Evolutionary conservation across 768 basidiomycete species (phyloP).

Genomic region (Boletus rex-veris): DNA sequence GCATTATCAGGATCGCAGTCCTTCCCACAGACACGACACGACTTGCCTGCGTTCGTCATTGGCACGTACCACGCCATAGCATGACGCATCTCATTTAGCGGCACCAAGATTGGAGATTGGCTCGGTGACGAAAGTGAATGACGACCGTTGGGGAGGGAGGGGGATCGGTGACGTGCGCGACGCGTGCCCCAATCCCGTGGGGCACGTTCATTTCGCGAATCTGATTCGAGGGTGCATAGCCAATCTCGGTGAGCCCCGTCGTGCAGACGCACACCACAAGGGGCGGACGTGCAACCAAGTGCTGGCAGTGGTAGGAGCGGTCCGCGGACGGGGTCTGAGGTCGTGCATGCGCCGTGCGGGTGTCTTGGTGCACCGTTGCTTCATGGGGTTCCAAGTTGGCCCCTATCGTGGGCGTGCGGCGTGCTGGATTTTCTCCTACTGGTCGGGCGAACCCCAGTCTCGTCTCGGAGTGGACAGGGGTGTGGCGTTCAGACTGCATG

Average conservation of each 20-base stretch:
- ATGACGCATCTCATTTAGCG: slow-evolving; percentile 21
- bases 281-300: not conserved
- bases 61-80: slow-evolving; percentile 15
- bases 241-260: slow-evolving; percentile 19
- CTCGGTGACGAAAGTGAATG: slow-evolving; percentile 1
- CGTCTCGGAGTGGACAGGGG: not conserved
- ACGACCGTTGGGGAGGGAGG: not conserved
- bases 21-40: not conserved
- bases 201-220: slow-evolving; percentile 24
- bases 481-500: slow-evolving; percentile 11
- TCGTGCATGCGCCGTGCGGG: not conserved
- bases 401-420: slow-evolving; percentile 5
- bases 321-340: not conserved
- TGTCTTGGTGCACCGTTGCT: slow-evolving; percentile 16
- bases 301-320: not conserved
- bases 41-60: slow-evolving; percentile 3
- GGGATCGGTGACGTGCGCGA: slow-evolving; percentile 13
- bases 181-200: slow-evolving; percentile 6
- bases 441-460: not conserved
- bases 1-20: not conserved
- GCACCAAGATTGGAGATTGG: slow-evolving; percentile 15
- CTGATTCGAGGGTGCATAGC: slow-evolving; percentile 20
- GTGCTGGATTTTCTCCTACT: not conserved
- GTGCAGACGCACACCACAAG: slow-evolving; percentile 1
- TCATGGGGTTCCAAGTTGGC: slow-evolving; percentile 8